These are phyloP conservation scores for Mimosa bimucronata DNA, from an alignment of 306 rosid genomes.

Conservation along the genomic window DNA sequence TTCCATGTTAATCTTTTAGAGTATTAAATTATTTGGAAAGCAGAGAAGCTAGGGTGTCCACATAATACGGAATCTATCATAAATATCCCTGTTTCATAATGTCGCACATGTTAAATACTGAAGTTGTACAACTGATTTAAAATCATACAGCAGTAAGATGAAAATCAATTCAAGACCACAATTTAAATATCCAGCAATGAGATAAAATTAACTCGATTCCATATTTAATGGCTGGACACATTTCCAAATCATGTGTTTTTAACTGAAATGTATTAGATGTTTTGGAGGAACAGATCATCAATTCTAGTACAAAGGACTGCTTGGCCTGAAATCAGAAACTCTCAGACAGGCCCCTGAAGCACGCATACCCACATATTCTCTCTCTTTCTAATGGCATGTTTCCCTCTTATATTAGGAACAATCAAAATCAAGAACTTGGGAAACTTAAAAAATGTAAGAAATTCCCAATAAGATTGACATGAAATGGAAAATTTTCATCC, in stretches of 20 bases:
- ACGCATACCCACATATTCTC: too few species aligned
- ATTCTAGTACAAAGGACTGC: background rate
- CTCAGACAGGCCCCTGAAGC: background rate
- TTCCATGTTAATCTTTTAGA: conserved; percentile 3
- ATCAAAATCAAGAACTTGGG: background rate
- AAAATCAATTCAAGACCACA: background rate
- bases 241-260: background rate
- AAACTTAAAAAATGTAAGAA: background rate
- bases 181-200: background rate
- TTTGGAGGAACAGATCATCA: background rate
- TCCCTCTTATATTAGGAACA: background rate
- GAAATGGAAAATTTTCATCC: background rate
- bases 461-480: background rate
- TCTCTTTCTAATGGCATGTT: background rate
- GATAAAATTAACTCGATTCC: background rate
- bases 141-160: background rate
- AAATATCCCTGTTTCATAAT: background rate
- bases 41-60: conserved; percentile 18
- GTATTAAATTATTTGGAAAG: background rate
- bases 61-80: conserved; percentile 1
- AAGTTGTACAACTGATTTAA: background rate
- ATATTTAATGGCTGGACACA: background rate
- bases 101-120: background rate
- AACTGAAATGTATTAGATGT: background rate
- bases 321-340: too few species aligned